Percentiles rank a stretch among this genome's conserved stretches.
These are phyloP conservation scores for Kokia cookei DNA, from an alignment of 441 rosid species.

Conservation along the genomic window DNA sequence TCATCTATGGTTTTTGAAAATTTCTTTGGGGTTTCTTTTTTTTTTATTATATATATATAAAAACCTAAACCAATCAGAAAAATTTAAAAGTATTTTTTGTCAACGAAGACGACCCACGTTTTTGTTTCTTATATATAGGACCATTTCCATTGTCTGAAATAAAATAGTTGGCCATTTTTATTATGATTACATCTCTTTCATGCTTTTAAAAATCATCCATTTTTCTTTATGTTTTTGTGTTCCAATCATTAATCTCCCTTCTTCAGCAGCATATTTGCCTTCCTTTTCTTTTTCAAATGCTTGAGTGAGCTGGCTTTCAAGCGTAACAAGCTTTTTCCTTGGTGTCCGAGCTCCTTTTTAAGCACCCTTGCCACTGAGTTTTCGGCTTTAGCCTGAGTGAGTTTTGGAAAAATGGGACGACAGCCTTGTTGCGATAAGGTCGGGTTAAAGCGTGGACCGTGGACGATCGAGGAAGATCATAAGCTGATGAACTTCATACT, in stretches of 20 bases:
- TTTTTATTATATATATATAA: not conserved
- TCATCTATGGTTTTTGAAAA: not conserved
- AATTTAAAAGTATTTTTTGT: constrained; percentile 15
- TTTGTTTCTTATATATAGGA: constrained; percentile 13
- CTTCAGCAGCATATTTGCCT: constrained; percentile 14
- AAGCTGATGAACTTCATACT: constrained; percentile 78
- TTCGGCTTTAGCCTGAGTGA: not conserved
- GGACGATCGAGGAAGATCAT: constrained; percentile 93
- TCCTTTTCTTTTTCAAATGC: constrained; percentile 8
- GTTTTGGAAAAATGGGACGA: constrained; percentile 57
- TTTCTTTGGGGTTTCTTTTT: not conserved
- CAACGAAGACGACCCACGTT: constrained; percentile 40
- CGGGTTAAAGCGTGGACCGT: constrained; percentile 89
- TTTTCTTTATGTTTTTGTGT: not conserved
- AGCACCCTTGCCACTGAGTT: not conserved
- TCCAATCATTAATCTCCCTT: constrained; percentile 28
- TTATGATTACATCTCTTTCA: constrained; percentile 8
- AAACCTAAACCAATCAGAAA: constrained; percentile 4
- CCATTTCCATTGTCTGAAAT: constrained; percentile 23
- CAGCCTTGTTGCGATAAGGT: constrained; percentile 91
- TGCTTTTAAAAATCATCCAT: not conserved
- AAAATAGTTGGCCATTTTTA: constrained; percentile 16
- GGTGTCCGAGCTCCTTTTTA: constrained; percentile 16
- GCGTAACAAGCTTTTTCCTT: constrained; percentile 24
- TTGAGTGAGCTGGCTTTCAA: constrained; percentile 33